Evolutionary conservation across 2,329 filamentous ascomycete species (phyloP), one percentile per base, ranked within the genome.

Genomic region (Epichloe aotearoae): DNA sequence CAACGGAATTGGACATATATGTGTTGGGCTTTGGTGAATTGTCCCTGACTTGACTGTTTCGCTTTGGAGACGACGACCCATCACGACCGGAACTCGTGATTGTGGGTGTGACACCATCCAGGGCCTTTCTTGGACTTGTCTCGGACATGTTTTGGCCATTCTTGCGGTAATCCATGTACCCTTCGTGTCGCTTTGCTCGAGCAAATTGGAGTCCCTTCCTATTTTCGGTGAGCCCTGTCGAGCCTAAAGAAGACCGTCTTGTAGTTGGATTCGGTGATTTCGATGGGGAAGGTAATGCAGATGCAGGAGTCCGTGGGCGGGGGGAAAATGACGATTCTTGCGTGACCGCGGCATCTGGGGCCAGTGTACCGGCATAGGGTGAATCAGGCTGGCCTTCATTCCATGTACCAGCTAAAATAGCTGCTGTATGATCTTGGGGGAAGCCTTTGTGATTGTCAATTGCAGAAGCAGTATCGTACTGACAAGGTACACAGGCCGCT

Each of bases 351-450:
- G 51, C 15, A 5, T 63, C 62, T 10, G 57, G 50, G 5, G 46
- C 53, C 5, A 62, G 62, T 15, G 64, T 66, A 34, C 61, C 59
- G 11, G 51, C n/a, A 40, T 58, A 64, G 2, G 78, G 79, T 5
- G 79, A 82, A 54, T 81, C 75, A 0, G 77, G 75, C 54, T 83
- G 79, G 3, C 77, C 80, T 59, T 83, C 76, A 51, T 82, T 82
- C 77, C 77, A 82, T 6, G 75, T 80, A 4, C 74, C 76, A 15
- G 70, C 74, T 52, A 78, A 56, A 39, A 82, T 70, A 20, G 79
- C 77, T 47, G 69, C 75, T 19, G 71, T 66, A 55, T 82, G 77
- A 43, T 81, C 76, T 49, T 69, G 3, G 59, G 59, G 57, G 50
- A 63, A 58, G 2, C 49, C 30, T 42, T 59, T 57, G 2, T 54